These are phyloP conservation scores for Kazachstania kunashirensis DNA, from an alignment of 805 yeast genomes.

Conservation along the genomic window DNA sequence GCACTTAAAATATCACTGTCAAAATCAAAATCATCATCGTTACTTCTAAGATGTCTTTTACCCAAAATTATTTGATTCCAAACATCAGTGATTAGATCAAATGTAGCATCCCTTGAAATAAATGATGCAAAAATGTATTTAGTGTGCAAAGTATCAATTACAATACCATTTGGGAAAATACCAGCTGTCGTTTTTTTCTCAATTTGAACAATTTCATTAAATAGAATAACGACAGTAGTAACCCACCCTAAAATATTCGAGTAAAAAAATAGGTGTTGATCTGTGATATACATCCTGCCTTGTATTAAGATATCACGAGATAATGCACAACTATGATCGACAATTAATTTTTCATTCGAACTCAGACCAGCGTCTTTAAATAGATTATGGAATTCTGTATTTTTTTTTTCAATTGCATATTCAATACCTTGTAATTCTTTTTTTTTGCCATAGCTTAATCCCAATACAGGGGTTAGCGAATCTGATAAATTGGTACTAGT, in stretches of 20 bases:
- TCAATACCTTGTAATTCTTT: constrained; percentile 19
- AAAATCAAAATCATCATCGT: constrained; percentile 29
- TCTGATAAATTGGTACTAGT: constrained; percentile 16
- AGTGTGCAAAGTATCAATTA: constrained; percentile 53
- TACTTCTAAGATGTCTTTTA: constrained; percentile 37
- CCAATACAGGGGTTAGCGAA: constrained; percentile 10
- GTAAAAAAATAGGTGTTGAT: constrained; percentile 50
- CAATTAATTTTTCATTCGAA: constrained; percentile 40
- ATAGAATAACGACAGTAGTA: constrained; percentile 48
- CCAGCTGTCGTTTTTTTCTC: constrained; percentile 62
- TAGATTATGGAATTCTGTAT: constrained; percentile 49
- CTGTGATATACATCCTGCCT: constrained; percentile 57
- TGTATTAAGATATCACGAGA: constrained; percentile 62
- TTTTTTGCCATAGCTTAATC: constrained; percentile 11
- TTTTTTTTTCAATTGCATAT: constrained; percentile 41
- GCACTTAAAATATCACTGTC: constrained; percentile 11
- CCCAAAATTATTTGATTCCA: constrained; percentile 61
- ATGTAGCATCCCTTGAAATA: constrained; percentile 48
- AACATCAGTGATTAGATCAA: constrained; percentile 45
- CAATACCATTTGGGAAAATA: constrained; percentile 61
- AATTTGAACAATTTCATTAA: constrained; percentile 54
- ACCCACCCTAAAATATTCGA: constrained; percentile 65
- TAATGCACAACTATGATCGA: constrained; percentile 59
- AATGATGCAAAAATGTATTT: constrained; percentile 60
- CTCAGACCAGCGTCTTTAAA: constrained; percentile 42